phyloP scores from a whole-genome alignment of 805 yeast species.

The Starmera dryadoides region DNA sequence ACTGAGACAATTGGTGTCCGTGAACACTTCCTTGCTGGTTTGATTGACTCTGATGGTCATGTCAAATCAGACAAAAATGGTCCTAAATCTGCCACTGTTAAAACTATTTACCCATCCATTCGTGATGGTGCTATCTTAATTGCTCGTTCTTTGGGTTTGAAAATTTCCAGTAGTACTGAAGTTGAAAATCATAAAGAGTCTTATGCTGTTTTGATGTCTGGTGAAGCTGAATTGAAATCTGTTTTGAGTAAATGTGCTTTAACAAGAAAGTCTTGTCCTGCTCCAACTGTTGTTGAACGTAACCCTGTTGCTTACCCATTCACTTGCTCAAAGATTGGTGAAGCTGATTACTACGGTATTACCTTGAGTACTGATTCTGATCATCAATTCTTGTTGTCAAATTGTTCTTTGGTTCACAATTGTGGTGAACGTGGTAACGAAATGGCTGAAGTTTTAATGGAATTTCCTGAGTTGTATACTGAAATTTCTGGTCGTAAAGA shows the following conservation, averaged over 20 bases:
- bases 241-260: constrained; percentile 22
- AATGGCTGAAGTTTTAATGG: constrained; percentile 99
- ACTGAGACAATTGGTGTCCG: constrained; percentile 32
- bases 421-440: constrained; percentile 97
- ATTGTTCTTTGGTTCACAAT: constrained; percentile 26
- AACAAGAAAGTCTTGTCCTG: constrained; percentile 8
- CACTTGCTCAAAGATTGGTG: constrained; percentile 18
- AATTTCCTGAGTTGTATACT: constrained; percentile 95
- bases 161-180: constrained; percentile 24
- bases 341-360: constrained; percentile 35
- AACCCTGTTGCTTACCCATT: constrained; percentile 21
- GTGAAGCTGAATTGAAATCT: constrained; percentile 16
- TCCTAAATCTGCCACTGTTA: constrained; percentile 21
- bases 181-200: constrained; percentile 18
- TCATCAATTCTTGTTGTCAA: constrained; percentile 34
- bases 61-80: constrained; percentile 16
- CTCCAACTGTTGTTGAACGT: constrained; percentile 3
- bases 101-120: constrained; percentile 24
- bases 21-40: constrained; percentile 37
- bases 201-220: constrained; percentile 16
- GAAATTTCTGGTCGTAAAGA: constrained; percentile 90
- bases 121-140: constrained; percentile 29
- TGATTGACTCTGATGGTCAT: constrained; percentile 33
- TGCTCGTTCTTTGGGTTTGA: constrained; percentile 38
- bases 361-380: constrained; percentile 33